A percentile compares a stretch with the other conserved stretches of the same genome.
Evolutionary conservation across 108 stramenopile species (phyloP).

Genomic region (Cyclotella atomus): DNA sequence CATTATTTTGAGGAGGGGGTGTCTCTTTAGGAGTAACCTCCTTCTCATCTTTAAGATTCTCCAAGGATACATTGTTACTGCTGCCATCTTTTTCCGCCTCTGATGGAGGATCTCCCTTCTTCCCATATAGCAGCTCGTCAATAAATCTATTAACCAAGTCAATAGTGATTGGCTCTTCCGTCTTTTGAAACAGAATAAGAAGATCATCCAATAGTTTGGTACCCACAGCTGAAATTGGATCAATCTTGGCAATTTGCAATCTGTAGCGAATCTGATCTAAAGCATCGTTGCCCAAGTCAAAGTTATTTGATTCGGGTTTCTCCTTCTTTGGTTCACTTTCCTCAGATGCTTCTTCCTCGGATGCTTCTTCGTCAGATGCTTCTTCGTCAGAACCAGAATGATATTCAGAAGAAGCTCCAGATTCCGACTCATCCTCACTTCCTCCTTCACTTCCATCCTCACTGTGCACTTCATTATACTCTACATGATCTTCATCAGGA

Average conservation of each 20-base stretch:
- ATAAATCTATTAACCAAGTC: slow-evolving; percentile 29
- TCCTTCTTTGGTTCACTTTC: neutral
- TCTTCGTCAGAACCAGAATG: slow-evolving; percentile 1
- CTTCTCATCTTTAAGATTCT: no score
- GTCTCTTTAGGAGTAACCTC: no score
- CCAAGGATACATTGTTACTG: neutral
- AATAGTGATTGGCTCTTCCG: slow-evolving; percentile 16
- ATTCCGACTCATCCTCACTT: neutral
- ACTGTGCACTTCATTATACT: slow-evolving; percentile 1
- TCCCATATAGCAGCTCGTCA: slow-evolving; percentile 29
- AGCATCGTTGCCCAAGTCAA: slow-evolving; percentile 40
- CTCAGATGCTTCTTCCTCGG: neutral
- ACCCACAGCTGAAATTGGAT: slow-evolving; percentile 35
- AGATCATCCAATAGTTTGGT: slow-evolving; percentile 37
- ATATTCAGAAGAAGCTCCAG: neutral
- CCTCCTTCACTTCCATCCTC: neutral
- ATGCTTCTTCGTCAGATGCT: neutral
- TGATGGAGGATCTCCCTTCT: neutral
- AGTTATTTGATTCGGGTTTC: slow-evolving; percentile 7
- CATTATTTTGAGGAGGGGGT: slow-evolving; percentile 8
- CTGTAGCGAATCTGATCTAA: slow-evolving; percentile 46
- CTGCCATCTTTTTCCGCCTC: neutral
- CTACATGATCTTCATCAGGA: slow-evolving; percentile 14
- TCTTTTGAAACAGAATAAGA: slow-evolving; percentile 24
- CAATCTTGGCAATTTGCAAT: slow-evolving; percentile 36